Evolutionary conservation across 2,329 filamentous ascomycete species (phyloP), one percentile per base, ranked within the genome.

Genomic region (Colletotrichum plurivorum): DNA sequence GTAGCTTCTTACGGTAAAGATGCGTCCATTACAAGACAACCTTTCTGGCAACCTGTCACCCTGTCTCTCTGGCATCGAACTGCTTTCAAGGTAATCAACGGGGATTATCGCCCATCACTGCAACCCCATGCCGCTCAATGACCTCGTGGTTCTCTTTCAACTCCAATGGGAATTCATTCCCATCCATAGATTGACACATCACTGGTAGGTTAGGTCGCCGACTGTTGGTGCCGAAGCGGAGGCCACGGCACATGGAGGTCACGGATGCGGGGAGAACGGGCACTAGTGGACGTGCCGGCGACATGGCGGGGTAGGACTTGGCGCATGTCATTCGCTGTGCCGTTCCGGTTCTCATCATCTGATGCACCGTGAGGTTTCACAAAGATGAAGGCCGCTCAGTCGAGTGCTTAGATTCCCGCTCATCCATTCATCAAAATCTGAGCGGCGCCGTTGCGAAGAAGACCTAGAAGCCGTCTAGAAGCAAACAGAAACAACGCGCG

Each of bases 291-390:
- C 3, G 22, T 39, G 18, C 49, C 43, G 41, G 31, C 2, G 48
- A 20, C 10, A 48, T 65, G 49, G 61, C 66, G 61, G 61, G 61
- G 61, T 55, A 25, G 8, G 6, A 55, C 61, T 69, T 69, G 66
- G 66, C 66, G 54, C 18, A 59, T 65, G 66, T 69, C 54, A 69
- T 59, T 66, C 48, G 65, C n/a, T 53, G 5, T 22, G 43, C 31
- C 36, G 25, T 43, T 7, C 5, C 16, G 2, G 6, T 15, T 10
- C 39, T 51, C 27, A n/a, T 60, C 55, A 54, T 54, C 63, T 66
- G 61, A 66, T 55, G 39, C 41, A 45, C 22, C 41, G 5, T 36
- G 2, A 5, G 12, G 61, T 69, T 65, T 69, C 66, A 69, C 43
- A 41, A 36, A 66, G 9, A 49, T 5, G 18, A 65, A 8, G 10